Base-by-base conservation (phyloP, 768 basidiomycete genomes). In the Neoboletus brunneissimus region DNA sequence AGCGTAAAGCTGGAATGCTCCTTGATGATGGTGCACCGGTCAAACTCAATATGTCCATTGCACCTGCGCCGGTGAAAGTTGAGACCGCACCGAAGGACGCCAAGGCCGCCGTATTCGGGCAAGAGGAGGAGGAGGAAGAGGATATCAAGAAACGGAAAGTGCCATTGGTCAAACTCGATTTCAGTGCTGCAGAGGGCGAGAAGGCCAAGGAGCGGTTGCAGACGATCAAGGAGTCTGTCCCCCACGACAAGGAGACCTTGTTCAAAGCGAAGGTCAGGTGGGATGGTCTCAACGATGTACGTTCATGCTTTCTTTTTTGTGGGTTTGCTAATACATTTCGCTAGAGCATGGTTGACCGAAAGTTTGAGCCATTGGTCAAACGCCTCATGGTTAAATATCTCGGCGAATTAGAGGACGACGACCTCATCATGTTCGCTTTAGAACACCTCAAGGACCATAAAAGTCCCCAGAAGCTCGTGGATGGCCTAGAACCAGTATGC, bases 361-460 rank as follows among this genome's bases (percentile, higher is more conserved):
- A 96, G 72, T 77, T 98, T 18, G 89, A 93, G 69, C 87, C 91
- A 31, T 75, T 95, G 51, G 84, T 94, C 27, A 89, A 91, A 60
- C 82, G 83, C 9, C 79, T 88, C 62, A 93, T 98, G 85, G 79
- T 82, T 35, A 88, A 89, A 69, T 92, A 90, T 65, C 83, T 98
- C 13, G 94, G 94, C 56, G 93, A 95, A 66, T 81, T 94, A 66
- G 91, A 94, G 58, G 94, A 96, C 66, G 91, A 94, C 59, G 94
- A 98, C 67, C 80, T 97, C 57, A 87, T 94, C 54, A 91, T 96
- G 84, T 97, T 94, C 69, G 92, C 91, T 9, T 75, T 96, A 13
- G 94, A 97, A 70, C 93, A 96, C 69, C 75, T 97, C 45, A 91
- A 91, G 70, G 95, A 96, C 62, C 89, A 91, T 68, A 95, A 94